Base-by-base conservation (phyloP, 169 alveolate species). In the Eimeria necatrix region DNA sequence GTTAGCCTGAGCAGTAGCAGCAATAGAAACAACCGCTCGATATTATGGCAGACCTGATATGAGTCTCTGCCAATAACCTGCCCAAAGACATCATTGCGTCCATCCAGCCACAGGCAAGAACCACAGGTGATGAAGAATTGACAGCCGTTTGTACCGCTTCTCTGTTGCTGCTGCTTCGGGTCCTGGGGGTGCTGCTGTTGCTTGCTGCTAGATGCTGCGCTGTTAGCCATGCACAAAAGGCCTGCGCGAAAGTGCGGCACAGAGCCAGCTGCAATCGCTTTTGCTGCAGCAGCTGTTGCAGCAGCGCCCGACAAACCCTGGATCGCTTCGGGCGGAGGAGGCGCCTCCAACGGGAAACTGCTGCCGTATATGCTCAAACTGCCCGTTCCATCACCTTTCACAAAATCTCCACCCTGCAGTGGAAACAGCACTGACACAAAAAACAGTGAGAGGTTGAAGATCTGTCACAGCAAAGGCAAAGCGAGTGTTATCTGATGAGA, bases 321-420 rank as follows among this genome's bases (percentile, higher is more conserved):
- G 41, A 74, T 12, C 9, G 85, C 9, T 53, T 74, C 85, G 4
- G 85, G 7, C 61, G 22, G 18, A 20, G 85, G 48, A 32, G 85
- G 61, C 22, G 98, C 98, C 98, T 99, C 99, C 96, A 98, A 99
- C 3, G 98, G 97, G 94, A 99, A 99, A 56, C 97, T 97, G 84
- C 98, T 97, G 68, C 99, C 99, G 97, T 98, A 99, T 90, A 99
- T 98, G 53, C 99, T 97, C 96, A 96, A 97, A 64, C 99, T 99
- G 46, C 99, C 99, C 20, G 99, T 98, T 71, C 99, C 99, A 97
- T 99, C 99, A 70, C 98, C 98, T 94, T 97, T 97, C 84, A 99
- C 98, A 94, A 99, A 98, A 96, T 99, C 99, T 53, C 99, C 99
- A 24, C 99, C 99, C 97, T 99, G 99, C 64, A 85, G 49, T 24